These are phyloP conservation scores for Ceratobasidium sp. DNA, from an alignment of 1,284 basidiomycete genomes.

Conservation along the genomic window DNA sequence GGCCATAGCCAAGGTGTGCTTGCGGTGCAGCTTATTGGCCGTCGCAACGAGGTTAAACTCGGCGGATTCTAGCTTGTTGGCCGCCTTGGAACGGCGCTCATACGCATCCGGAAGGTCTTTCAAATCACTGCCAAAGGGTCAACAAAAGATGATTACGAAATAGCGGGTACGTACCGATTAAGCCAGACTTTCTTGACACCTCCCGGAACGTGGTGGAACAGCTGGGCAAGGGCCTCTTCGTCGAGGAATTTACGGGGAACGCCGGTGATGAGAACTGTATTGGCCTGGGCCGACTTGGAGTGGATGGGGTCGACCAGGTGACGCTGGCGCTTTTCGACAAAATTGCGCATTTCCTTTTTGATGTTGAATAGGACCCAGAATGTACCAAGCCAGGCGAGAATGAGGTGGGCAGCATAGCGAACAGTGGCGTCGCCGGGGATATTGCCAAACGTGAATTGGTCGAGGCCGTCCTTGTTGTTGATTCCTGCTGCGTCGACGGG, in stretches of 20 bases:
- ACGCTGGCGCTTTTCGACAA: conserved; percentile 69
- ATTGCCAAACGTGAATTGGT: conserved; percentile 60
- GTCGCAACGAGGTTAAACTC: conserved; percentile 64
- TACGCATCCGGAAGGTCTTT: conserved; percentile 68
- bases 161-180: conserved; percentile 55
- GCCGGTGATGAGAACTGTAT: conserved; percentile 77
- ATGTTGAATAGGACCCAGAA: conserved; percentile 76
- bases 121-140: conserved; percentile 52
- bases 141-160: neutral
- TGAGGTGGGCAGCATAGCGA: conserved; percentile 58
- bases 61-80: conserved; percentile 68
- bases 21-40: conserved; percentile 54
- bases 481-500: conserved; percentile 65
- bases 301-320: conserved; percentile 71
- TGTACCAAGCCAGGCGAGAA: conserved; percentile 50
- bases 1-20: conserved; percentile 44
- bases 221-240: conserved; percentile 64
- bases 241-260: conserved; percentile 68
- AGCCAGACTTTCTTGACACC: conserved; percentile 82
- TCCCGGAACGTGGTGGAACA: conserved; percentile 75
- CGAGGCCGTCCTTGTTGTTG: conserved; percentile 52
- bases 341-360: conserved; percentile 67
- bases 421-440: conserved; percentile 38
- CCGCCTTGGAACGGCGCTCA: conserved; percentile 63
- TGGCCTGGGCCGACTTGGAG: conserved; percentile 69